phyloP scores from a whole-genome alignment of 2,329 filamentous ascomycete species.

The Diaporthe eres region DNA sequence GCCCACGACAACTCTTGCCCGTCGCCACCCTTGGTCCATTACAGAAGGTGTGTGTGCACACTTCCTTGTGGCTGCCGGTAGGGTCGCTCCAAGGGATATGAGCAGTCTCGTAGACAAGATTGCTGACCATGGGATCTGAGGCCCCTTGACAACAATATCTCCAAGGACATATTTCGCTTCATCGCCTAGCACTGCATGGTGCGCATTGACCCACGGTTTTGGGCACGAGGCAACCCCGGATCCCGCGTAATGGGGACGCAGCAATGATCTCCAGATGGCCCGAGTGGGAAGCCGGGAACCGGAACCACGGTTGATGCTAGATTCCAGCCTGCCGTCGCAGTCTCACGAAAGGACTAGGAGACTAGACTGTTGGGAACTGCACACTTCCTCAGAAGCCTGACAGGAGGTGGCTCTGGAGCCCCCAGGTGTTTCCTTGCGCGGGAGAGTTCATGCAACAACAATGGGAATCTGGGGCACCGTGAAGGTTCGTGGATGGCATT shows the following conservation, averaged over 20 bases:
- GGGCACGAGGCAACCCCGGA: constrained; percentile 20
- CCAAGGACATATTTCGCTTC: constrained; percentile 26
- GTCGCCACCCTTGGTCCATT: constrained; percentile 27
- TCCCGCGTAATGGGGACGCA: constrained; percentile 21
- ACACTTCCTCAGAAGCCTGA: neutral
- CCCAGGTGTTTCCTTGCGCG: constrained; percentile 34
- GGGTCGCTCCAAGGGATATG: neutral
- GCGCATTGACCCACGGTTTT: constrained; percentile 29
- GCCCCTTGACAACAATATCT: constrained; percentile 6
- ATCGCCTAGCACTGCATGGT: neutral
- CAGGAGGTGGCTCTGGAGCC: neutral
- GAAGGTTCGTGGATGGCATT: constrained; percentile 29
- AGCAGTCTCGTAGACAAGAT: neutral
- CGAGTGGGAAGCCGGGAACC: constrained; percentile 1
- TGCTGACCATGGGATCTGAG: constrained; percentile 4
- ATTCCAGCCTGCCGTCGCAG: constrained; percentile 11
- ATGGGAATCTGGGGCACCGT: constrained; percentile 2
- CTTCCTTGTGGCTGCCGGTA: neutral
- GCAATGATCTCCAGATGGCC: constrained; percentile 32
- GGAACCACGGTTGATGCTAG: constrained; percentile 6
- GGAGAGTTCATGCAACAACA: neutral
- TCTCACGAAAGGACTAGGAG: neutral
- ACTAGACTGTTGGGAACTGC: constrained; percentile 2
- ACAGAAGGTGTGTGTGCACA: neutral
- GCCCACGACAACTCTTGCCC: constrained; percentile 25